Percentiles rank a stretch among this genome's conserved stretches.
These are phyloP conservation scores for Aspergillus aculeatus DNA, from an alignment of 2,329 filamentous ascomycete genomes.

Conservation along the genomic window DNA sequence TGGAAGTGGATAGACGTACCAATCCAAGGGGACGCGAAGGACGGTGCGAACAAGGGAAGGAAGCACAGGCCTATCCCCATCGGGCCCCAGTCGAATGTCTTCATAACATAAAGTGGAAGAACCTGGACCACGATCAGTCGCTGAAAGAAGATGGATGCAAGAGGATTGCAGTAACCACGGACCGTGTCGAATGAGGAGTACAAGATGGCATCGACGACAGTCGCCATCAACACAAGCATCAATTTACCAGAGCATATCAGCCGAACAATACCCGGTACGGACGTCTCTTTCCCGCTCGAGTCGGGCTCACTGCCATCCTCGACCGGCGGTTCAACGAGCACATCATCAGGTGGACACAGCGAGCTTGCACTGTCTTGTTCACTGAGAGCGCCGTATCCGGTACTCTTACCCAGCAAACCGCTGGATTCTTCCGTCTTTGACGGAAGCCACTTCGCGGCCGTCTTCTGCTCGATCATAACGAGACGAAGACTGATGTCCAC, in stretches of 20 bases:
- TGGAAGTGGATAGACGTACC: slow-evolving; percentile 41
- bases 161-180: background rate
- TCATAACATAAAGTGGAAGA: slow-evolving; percentile 56
- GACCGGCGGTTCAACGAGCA: background rate
- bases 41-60: slow-evolving; percentile 59
- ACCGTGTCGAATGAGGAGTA: slow-evolving; percentile 56
- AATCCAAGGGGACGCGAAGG: slow-evolving; percentile 59
- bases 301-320: slow-evolving; percentile 9
- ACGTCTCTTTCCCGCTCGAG: slow-evolving; percentile 5
- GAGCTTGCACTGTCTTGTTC: background rate
- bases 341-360: background rate
- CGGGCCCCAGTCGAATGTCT: slow-evolving; percentile 56
- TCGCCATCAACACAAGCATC: slow-evolving; percentile 45
- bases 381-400: background rate
- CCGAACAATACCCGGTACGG: slow-evolving; percentile 22
- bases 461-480: slow-evolving; percentile 54
- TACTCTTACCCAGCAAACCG: slow-evolving; percentile 2
- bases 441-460: slow-evolving; percentile 15
- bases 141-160: background rate
- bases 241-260: slow-evolving; percentile 46
- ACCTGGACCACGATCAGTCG: slow-evolving; percentile 32
- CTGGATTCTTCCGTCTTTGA: slow-evolving; percentile 10
- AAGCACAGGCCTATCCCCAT: slow-evolving; percentile 59
- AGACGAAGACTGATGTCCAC: slow-evolving; percentile 62
- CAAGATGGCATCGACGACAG: slow-evolving; percentile 50